A percentile compares a stretch with the other conserved stretches of the same genome.
Evolutionary conservation across 176 grass and related monocot species (phyloP).

Genomic region (Zoysia pacifica): DNA sequence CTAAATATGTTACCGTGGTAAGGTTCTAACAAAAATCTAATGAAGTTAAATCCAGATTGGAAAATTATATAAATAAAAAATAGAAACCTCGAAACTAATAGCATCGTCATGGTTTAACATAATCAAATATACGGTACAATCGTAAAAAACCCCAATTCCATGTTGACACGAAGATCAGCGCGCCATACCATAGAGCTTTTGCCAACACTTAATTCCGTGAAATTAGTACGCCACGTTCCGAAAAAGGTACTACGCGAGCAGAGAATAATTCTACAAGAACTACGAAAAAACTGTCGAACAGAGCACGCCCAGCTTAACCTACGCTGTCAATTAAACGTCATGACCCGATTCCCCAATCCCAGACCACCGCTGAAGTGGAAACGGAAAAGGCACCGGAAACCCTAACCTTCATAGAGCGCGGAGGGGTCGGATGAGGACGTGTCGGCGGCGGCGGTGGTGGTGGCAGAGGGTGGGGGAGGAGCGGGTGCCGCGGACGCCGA

Average conservation of each 20-base stretch:
- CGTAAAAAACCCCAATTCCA: constrained; percentile 27
- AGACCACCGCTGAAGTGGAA: not conserved
- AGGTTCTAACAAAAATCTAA: not conserved
- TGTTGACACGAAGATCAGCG: not conserved
- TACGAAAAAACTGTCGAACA: not conserved
- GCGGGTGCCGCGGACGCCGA: constrained; percentile 46
- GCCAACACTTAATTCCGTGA: not conserved
- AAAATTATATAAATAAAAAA: not conserved
- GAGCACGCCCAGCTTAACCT: constrained; percentile 31
- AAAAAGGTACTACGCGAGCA: not conserved
- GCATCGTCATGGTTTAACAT: not conserved
- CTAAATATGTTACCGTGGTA: not conserved
- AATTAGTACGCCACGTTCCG: not conserved
- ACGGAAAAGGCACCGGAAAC: not conserved
- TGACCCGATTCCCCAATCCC: constrained; percentile 33
- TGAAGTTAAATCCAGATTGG: not conserved
- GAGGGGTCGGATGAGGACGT: constrained; percentile 30
- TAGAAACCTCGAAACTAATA: not conserved
- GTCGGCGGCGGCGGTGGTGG: constrained; percentile 37
- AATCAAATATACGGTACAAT: not conserved
- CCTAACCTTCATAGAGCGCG: constrained; percentile 46
- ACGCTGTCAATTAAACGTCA: constrained; percentile 18
- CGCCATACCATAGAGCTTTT: not conserved
- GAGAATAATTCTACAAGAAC: not conserved
- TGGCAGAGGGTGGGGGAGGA: constrained; percentile 18